A percentile compares a stretch with the other conserved stretches of the same genome.
These are phyloP conservation scores for Rhizoclosmatium globosum DNA, from an alignment of 192 early-diverging fungal species.

Conservation along the genomic window DNA sequence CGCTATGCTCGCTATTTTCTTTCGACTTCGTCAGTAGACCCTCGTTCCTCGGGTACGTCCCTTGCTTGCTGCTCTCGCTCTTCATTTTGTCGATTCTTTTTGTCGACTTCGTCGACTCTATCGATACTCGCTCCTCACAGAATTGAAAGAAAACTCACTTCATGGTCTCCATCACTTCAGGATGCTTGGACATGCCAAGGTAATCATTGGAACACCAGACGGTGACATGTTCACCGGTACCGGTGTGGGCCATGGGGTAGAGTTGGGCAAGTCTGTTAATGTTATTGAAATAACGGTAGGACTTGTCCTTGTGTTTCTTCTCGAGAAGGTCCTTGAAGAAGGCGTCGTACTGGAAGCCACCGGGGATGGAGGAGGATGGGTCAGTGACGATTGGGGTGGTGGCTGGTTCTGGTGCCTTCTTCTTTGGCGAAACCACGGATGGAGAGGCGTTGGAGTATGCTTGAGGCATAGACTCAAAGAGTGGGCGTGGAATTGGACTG, in stretches of 20 bases:
- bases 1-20: neutral
- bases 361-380: neutral
- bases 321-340: slow-evolving; percentile 86
- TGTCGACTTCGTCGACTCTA: neutral
- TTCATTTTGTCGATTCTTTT: too few species aligned
- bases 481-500: neutral
- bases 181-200: slow-evolving; percentile 94
- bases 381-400: neutral
- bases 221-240: slow-evolving; percentile 85
- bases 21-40: neutral
- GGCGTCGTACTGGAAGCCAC: slow-evolving; percentile 88
- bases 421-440: neutral
- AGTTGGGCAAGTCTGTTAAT: slow-evolving; percentile 95
- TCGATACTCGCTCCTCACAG: neutral
- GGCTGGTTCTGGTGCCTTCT: neutral
- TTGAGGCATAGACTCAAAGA: slow-evolving; percentile 20
- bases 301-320: slow-evolving; percentile 97
- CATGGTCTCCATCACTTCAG: slow-evolving; percentile 86
- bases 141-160: slow-evolving; percentile 67
- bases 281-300: slow-evolving; percentile 99
- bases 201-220: slow-evolving; percentile 99
- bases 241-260: slow-evolving; percentile 95
- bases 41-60: neutral
- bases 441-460: neutral
- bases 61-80: neutral